Evolutionary conservation across 495 filamentous ascomycete species (phyloP).

Genomic region (Aspergillus olivimuriae): DNA sequence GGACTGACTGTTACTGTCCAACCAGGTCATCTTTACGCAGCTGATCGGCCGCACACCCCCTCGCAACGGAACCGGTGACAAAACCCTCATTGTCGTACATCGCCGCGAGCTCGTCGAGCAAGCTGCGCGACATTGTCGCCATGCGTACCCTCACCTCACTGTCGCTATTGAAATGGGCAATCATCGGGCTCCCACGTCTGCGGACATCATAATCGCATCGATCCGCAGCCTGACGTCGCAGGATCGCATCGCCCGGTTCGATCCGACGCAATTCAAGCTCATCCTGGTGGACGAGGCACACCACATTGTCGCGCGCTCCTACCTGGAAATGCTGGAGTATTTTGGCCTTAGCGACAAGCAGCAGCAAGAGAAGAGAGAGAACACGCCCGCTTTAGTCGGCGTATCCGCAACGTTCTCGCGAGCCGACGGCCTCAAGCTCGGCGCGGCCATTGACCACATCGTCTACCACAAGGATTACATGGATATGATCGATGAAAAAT

Average conservation of each 20-base stretch:
- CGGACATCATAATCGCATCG: slow-evolving; percentile 94
- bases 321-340: slow-evolving; percentile 64
- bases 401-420: slow-evolving; percentile 92
- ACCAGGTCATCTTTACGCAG: slow-evolving; percentile 89
- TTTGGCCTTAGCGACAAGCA: slow-evolving; percentile 58
- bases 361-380: not conserved
- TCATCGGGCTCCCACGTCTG: slow-evolving; percentile 61
- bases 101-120: slow-evolving; percentile 94
- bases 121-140: slow-evolving; percentile 73
- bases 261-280: slow-evolving; percentile 76
- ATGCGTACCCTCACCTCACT: slow-evolving; percentile 68
- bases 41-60: slow-evolving; percentile 73
- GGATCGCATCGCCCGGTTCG: slow-evolving; percentile 72
- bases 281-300: slow-evolving; percentile 97
- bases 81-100: slow-evolving; percentile 89
- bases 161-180: slow-evolving; percentile 90
- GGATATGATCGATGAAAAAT: slow-evolving; percentile 89
- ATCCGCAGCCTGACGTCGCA: slow-evolving; percentile 70
- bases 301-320: slow-evolving; percentile 82
- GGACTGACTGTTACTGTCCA: slow-evolving; percentile 1
- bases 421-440: slow-evolving; percentile 80
- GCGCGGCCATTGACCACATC: slow-evolving; percentile 86
- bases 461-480: slow-evolving; percentile 97
- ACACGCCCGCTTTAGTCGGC: slow-evolving; percentile 71
- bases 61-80: slow-evolving; percentile 50